Percentiles rank a stretch among this genome's conserved stretches.
These are phyloP conservation scores for Aspergillus pseudotamarii DNA, from an alignment of 2,329 filamentous ascomycete genomes.

Conservation along the genomic window DNA sequence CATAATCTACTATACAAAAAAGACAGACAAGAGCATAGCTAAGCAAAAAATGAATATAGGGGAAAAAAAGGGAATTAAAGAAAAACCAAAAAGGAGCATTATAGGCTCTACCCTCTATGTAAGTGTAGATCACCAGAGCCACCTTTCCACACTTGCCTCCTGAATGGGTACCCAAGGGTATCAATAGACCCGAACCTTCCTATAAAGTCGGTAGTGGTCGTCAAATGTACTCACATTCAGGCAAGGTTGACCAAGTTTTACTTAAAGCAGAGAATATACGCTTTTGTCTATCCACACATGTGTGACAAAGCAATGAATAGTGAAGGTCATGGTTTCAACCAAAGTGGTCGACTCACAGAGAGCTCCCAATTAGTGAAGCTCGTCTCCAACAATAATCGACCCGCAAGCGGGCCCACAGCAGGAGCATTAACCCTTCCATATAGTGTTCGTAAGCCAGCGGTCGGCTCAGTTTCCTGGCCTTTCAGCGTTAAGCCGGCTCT, in stretches of 20 bases:
- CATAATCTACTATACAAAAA: conserved; percentile 13
- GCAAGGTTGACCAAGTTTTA: background rate
- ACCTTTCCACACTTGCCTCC: background rate
- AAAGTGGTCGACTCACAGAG: background rate
- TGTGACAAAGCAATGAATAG: background rate
- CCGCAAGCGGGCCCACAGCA: background rate
- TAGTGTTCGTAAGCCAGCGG: background rate
- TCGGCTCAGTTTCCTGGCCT: conserved; percentile 25
- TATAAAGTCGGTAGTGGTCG: background rate
- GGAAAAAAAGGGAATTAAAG: background rate
- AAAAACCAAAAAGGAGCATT: background rate
- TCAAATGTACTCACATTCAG: background rate
- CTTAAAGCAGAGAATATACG: background rate
- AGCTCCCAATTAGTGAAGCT: background rate
- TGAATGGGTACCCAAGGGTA: conserved; percentile 13
- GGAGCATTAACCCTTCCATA: background rate
- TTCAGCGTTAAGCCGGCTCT: conserved; percentile 69
- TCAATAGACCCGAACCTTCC: conserved; percentile 10
- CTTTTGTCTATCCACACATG: background rate
- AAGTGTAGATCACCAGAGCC: conserved; percentile 3
- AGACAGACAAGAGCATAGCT: conserved; percentile 1
- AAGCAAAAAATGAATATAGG: conserved; percentile 6
- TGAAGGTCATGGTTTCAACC: background rate
- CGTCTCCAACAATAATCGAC: background rate
- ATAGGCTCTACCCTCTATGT: background rate